Conservation (phyloP, 1,284 basidiomycete genomes). For the Salmacisia buchloeana region DNA sequence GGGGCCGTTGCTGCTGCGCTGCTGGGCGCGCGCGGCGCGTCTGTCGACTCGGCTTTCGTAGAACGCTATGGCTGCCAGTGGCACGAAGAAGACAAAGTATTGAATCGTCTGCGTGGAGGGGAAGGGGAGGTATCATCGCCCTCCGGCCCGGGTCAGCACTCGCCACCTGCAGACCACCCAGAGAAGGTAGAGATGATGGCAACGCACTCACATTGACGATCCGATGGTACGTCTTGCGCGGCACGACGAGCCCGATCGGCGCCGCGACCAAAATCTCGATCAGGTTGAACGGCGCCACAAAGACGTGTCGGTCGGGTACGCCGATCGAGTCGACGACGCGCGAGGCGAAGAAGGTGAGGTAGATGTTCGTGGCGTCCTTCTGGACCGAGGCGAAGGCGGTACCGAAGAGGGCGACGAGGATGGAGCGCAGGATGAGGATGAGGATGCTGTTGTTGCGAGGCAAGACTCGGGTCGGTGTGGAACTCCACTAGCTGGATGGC, state of each 20-base stretch:
- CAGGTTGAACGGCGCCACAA: constrained; percentile 65
- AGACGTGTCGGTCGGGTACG: constrained; percentile 64
- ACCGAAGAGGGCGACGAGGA: constrained; percentile 79
- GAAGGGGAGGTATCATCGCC: constrained; percentile 11
- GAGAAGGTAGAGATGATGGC: neutral
- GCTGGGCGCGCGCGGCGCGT: neutral
- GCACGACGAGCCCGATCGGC: constrained; percentile 68
- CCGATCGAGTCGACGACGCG: constrained; percentile 54
- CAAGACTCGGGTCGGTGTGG: too few relatives aligned
- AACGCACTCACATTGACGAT: neutral
- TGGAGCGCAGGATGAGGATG: constrained; percentile 64
- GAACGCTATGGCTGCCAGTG: constrained; percentile 34
- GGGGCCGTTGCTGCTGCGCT: neutral
- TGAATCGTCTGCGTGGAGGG: constrained; percentile 14
- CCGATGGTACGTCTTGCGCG: constrained; percentile 22
- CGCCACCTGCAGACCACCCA: neutral
- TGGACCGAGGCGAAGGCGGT: constrained; percentile 45
- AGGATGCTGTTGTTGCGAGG: too few relatives aligned
- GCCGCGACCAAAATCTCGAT: constrained; percentile 73
- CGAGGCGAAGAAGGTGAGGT: constrained; percentile 25
- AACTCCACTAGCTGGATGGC: too few relatives aligned
- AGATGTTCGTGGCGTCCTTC: constrained; percentile 30
- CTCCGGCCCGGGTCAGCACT: too few relatives aligned
- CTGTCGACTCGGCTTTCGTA: constrained; percentile 26
- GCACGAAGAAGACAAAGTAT: constrained; percentile 25